Evolutionary conservation across 2,329 filamentous ascomycete genomes (phyloP).

Genomic region (Ophiocordyceps robertsii): DNA sequence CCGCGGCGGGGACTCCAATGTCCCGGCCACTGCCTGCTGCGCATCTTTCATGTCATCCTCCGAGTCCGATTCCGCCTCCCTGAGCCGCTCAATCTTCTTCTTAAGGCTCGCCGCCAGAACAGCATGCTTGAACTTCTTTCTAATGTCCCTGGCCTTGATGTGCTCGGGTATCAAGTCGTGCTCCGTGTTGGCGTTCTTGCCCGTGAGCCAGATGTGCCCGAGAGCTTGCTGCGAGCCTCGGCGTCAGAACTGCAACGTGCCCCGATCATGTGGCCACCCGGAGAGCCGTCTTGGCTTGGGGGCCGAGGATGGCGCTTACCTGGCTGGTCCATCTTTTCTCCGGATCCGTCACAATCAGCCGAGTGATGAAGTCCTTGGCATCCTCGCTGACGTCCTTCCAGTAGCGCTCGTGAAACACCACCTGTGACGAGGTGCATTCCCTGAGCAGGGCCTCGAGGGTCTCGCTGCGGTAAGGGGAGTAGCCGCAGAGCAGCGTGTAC

Average conservation of each 20-base stretch:
- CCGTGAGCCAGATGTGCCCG: slow-evolving; percentile 77
- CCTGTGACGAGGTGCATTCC: slow-evolving; percentile 71
- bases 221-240: slow-evolving; percentile 49
- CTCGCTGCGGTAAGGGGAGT: slow-evolving; percentile 95
- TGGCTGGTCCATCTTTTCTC: slow-evolving; percentile 65
- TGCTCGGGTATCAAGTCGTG: slow-evolving; percentile 97
- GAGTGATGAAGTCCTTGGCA: slow-evolving; percentile 85
- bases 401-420: slow-evolving; percentile 94
- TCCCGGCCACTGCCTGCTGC: slow-evolving; percentile 33
- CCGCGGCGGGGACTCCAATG: slow-evolving; percentile 14
- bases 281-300: not conserved
- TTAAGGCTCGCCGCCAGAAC: slow-evolving; percentile 94
- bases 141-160: slow-evolving; percentile 73
- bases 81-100: slow-evolving; percentile 89
- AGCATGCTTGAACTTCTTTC: slow-evolving; percentile 78
- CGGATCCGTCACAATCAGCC: slow-evolving; percentile 66
- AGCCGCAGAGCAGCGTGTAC: slow-evolving; percentile 94
- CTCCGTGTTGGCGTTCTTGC: slow-evolving; percentile 70
- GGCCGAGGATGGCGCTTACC: slow-evolving; percentile 28
- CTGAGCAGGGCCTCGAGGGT: slow-evolving; percentile 87
- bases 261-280: not conserved
- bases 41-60: slow-evolving; percentile 61
- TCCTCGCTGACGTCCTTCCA: slow-evolving; percentile 96
- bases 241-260: not conserved
- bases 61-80: slow-evolving; percentile 75